phyloP scores from a whole-genome alignment of 1,284 basidiomycete species.

The Leccinum fuscescens region DNA sequence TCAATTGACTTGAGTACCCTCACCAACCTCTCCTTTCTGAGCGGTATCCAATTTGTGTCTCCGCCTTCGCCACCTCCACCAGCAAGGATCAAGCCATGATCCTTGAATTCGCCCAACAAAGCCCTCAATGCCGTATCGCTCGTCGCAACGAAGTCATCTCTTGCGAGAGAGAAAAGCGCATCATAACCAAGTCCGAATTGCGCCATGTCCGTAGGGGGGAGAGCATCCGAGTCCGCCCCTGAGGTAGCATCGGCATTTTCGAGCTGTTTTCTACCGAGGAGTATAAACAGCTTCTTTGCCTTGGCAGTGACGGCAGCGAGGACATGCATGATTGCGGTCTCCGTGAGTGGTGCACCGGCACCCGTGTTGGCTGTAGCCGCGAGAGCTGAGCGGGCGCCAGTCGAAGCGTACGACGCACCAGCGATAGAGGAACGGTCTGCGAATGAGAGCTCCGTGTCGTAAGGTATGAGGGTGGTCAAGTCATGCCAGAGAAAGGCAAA shows the following conservation, averaged over 20 bases:
- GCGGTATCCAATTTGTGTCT: slow-evolving; percentile 79
- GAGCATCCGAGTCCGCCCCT: slow-evolving; percentile 25
- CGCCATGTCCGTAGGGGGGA: slow-evolving; percentile 16
- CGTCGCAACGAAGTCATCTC: slow-evolving; percentile 83
- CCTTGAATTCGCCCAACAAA: slow-evolving; percentile 83
- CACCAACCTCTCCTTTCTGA: slow-evolving; percentile 66
- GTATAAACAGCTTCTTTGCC: slow-evolving; percentile 74
- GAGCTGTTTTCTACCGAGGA: slow-evolving; percentile 68
- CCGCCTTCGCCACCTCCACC: slow-evolving; percentile 40
- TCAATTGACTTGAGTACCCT: slow-evolving; percentile 39
- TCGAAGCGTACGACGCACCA: slow-evolving; percentile 43
- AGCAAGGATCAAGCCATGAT: slow-evolving; percentile 76
- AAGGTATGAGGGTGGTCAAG: slow-evolving; percentile 77
- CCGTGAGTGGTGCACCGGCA: slow-evolving; percentile 53
- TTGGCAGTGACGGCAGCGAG: slow-evolving; percentile 84
- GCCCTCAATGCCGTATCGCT: slow-evolving; percentile 82
- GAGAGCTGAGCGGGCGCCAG: slow-evolving; percentile 39
- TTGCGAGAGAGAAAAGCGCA: slow-evolving; percentile 59
- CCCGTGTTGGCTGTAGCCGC: slow-evolving; percentile 34
- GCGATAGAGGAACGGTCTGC: slow-evolving; percentile 63
- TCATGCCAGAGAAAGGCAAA: slow-evolving; percentile 90
- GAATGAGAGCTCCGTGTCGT: slow-evolving; percentile 74
- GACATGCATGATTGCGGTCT: slow-evolving; percentile 81
- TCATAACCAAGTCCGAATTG: slow-evolving; percentile 63
- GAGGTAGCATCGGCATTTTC: slow-evolving; percentile 38